These are phyloP conservation scores for Fagopyrum homotropicum DNA, from an alignment of 148 eudicot genomes.

Conservation along the genomic window DNA sequence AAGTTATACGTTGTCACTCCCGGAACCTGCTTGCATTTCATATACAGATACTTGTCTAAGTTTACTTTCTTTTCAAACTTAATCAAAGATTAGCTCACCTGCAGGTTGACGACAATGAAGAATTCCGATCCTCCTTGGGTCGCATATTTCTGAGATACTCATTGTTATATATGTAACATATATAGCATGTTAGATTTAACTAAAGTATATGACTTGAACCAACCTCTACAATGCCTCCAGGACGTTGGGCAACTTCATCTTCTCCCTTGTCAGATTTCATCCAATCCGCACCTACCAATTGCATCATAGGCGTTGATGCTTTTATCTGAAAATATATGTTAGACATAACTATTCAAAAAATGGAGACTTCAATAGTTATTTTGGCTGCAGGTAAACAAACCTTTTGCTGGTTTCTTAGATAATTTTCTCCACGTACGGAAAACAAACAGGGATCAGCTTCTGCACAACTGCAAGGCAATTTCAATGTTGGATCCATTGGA, in stretches of 20 bases:
- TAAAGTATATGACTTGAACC: not conserved
- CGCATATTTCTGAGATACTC: conserved; percentile 46
- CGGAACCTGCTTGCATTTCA: conserved; percentile 32
- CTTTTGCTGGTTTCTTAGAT: conserved; percentile 48
- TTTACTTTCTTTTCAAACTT: not conserved
- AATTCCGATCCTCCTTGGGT: conserved; percentile 59
- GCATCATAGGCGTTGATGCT: conserved; percentile 44
- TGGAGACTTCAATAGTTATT: too few species aligned
- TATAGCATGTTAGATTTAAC: not conserved
- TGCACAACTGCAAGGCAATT: conserved; percentile 50
- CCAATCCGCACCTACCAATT: conserved; percentile 63
- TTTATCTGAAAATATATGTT: conserved; percentile 22
- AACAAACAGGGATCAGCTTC: conserved; percentile 53
- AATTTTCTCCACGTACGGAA: conserved; percentile 53
- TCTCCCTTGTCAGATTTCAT: conserved; percentile 54
- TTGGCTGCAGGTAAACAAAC: conserved; percentile 18
- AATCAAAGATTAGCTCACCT: conserved; percentile 22
- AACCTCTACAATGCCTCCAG: conserved; percentile 66
- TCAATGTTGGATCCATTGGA: conserved; percentile 36
- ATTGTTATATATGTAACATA: not conserved
- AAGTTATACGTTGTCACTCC: conserved; percentile 41
- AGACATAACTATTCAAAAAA: not conserved
- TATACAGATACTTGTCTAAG: not conserved
- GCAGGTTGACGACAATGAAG: conserved; percentile 59
- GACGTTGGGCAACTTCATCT: conserved; percentile 52